Base-by-base conservation (phyloP, 768 basidiomycete genomes). In the Kondoa subrosea region DNA sequence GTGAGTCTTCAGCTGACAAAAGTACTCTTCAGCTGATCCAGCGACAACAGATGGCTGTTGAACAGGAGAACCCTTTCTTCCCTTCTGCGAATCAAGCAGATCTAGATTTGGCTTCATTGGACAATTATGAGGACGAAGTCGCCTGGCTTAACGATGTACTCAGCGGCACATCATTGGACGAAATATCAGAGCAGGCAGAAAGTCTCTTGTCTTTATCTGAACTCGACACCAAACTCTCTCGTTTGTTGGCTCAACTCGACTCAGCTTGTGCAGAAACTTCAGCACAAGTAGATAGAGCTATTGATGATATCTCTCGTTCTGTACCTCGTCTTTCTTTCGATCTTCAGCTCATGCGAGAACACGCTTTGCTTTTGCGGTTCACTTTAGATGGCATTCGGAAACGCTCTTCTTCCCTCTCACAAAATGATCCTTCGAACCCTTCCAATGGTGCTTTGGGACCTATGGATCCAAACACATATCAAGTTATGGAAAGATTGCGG, bases 341-440 rank as follows among this genome's bases (percentile, higher is more conserved):
- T 77, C 81, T 99, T 34, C 92, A 97, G 76, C 95, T 95, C 79
- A 92, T 96, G 85, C 86, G 89, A 57, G 93, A 97, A 73, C 85
- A 86, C 33, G 91, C 92, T 0, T 77, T 87, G 21, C 82, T 87
- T 1, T 81, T 97, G 27, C 87, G 88, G 69, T 79, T 79, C 31
- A 79, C 84, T 8, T 80, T 99, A 26, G 78, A 81, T 31, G 81
- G 81, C 33, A 84, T 91, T 21, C 82, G 79, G 32, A 81, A 81
- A 60, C 82, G 85, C 12, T 32, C 70, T 14, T 78, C 80, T 33
- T 33, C 68, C 30, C 31, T 33, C 32, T 80, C 83, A 0, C 32
- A 57, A 17, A 34, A 25, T 59, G 58, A 4, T 25, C 29, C 58
- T 59, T 27, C 14, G 30, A 27, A 27, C 16, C n/a, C 26, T 21